Evolutionary conservation across 1,139 yeast species (phyloP), one percentile per base, ranked within the genome.

Genomic region (Zygoascus hellenicus): DNA sequence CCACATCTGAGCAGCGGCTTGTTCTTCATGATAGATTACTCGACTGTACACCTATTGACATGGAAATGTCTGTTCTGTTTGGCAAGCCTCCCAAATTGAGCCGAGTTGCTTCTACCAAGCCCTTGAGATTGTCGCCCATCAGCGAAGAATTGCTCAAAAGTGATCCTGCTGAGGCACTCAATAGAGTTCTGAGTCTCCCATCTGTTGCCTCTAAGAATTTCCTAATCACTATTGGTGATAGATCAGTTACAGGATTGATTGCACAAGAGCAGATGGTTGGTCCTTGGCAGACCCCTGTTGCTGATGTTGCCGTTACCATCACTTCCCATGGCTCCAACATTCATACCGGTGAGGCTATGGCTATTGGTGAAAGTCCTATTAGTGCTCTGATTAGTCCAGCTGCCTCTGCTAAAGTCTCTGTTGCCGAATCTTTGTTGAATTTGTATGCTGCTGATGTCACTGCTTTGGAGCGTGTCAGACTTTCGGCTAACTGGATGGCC

Each of bases 251-350:
- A 37, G 99, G 99, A 43, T 77, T 94, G 58, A 86, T 92, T 53
- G 97, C 95, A 61, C 83, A 98, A 65, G 99, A 94, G 65, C 99
- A 94, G 72, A 84, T 90, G 84, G 97, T 94, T 52, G 99, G 99
- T 40, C 98, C 98, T 62, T 94, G 98, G 97, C 99, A 94, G 74
- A 90, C 85, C 5, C 98, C 99, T 39, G 98, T 94, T 19, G 94
- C 98, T n/a, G 97, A 94, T 66, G 97, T 89, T 49, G 98, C 96
- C 67, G 97, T 92, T 48, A 90, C 98, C 15, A 83, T 87, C 51
- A 83, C 97, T 0, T 86, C 97, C 2, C 76, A 88, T 47, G 97
- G 95, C 58, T 84, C 81, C 47, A 72, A 75, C 6, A 69, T 85
- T 46, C 68, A 83, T 52, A 83, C 95, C 19, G 99, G 99, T 74